Conservation (phyloP, 108 stramenopile species). For the Cyclotella atomus region DNA sequence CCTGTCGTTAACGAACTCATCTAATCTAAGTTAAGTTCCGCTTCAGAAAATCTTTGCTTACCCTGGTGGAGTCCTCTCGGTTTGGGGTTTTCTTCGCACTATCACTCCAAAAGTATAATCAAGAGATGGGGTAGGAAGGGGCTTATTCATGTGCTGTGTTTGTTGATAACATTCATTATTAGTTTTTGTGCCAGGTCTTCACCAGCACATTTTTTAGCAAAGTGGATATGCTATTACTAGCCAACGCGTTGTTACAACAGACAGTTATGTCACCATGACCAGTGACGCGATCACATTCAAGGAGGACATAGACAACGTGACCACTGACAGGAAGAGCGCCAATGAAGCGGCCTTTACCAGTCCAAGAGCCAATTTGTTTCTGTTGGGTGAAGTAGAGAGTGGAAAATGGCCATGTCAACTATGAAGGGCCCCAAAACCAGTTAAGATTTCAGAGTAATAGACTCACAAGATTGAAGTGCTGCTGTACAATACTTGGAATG, state of each 20-base stretch:
- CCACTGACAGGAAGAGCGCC: constrained; percentile 65
- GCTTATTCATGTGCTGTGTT: no score
- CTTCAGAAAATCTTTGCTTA: no score
- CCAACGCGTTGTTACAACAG: constrained; percentile 82
- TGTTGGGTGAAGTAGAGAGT: background rate
- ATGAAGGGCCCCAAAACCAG: no score
- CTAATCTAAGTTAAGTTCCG: no score
- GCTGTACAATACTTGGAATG: constrained; percentile 24
- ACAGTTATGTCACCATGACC: constrained; percentile 62
- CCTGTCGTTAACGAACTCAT: no score
- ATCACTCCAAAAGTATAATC: no score
- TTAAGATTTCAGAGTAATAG: no score
- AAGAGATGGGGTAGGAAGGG: no score
- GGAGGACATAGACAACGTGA: constrained; percentile 57
- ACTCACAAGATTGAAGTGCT: constrained; percentile 50
- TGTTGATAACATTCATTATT: no score
- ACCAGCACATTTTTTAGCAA: constrained; percentile 55
- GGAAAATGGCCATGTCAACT: background rate
- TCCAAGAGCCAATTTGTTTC: constrained; percentile 54
- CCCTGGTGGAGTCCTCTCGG: no score
- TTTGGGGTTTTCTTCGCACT: no score
- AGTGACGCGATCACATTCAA: constrained; percentile 52
- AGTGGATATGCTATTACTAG: constrained; percentile 64
- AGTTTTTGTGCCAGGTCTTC: background rate
- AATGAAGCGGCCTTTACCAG: constrained; percentile 43